Evolutionary conservation across 768 basidiomycete species (phyloP).

Genomic region (Amanita exitialis): DNA sequence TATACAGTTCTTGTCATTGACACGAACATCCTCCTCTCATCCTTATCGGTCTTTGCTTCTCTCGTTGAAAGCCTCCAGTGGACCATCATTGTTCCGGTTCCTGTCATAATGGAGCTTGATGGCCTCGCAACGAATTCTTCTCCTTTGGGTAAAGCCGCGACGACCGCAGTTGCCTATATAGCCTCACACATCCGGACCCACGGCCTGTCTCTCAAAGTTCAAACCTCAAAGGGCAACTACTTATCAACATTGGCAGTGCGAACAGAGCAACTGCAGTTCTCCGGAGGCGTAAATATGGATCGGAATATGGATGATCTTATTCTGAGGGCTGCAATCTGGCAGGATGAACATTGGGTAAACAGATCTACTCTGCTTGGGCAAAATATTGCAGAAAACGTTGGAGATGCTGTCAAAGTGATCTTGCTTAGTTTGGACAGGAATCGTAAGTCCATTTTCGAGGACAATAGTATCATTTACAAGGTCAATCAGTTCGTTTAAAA

Average conservation of each 20-base stretch:
- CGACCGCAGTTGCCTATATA: constrained; percentile 65
- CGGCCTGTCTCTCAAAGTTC: constrained; percentile 76
- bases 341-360: constrained; percentile 87
- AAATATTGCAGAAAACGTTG: constrained; percentile 24
- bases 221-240: constrained; percentile 94
- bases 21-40: constrained; percentile 89
- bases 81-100: constrained; percentile 88
- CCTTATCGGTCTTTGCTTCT: constrained; percentile 58
- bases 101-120: constrained; percentile 95
- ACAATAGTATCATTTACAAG: constrained; percentile 2
- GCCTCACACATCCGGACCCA: constrained; percentile 68
- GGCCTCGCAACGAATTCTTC: constrained; percentile 61
- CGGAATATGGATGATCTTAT: constrained; percentile 94
- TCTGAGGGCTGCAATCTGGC: constrained; percentile 87
- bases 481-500: constrained; percentile 69
- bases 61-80: constrained; percentile 75
- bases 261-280: constrained; percentile 75
- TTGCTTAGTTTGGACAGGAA: constrained; percentile 90
- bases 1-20: constrained; percentile 90
- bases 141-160: constrained; percentile 67
- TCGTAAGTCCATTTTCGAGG: constrained; percentile 36
- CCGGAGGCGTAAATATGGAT: constrained; percentile 31
- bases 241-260: constrained; percentile 73
- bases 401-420: constrained; percentile 68
- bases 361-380: constrained; percentile 62